phyloP scores from a whole-genome alignment of 2,329 filamentous ascomycete species.

The Fusarium odoratissimum region DNA sequence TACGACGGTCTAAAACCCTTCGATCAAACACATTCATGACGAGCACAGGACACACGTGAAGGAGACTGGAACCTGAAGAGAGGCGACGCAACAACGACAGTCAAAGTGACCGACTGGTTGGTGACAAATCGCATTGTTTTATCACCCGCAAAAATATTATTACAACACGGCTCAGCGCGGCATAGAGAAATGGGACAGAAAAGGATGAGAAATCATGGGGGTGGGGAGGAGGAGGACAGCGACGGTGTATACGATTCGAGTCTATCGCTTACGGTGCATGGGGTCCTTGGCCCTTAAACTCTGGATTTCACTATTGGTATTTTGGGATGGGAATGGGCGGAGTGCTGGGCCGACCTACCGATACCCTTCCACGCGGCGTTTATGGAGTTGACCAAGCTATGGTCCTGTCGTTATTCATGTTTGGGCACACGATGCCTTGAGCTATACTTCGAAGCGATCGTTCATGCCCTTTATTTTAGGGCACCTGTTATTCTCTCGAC shows the following conservation, averaged over 20 bases:
- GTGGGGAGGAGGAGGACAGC: constrained; percentile 26
- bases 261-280: constrained; percentile 45
- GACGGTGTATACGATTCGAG: constrained; percentile 48
- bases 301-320: constrained; percentile 33
- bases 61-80: constrained; percentile 5
- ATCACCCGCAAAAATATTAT: constrained; percentile 42
- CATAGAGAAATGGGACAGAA: constrained; percentile 47
- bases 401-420: constrained; percentile 27
- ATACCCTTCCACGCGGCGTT: constrained; percentile 47
- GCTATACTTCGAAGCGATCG: constrained; percentile 42
- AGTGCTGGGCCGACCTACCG: constrained; percentile 42
- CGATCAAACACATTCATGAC: constrained; percentile 20
- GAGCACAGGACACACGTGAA: background rate
- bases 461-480: constrained; percentile 14
- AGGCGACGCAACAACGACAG: constrained; percentile 7
- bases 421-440: constrained; percentile 18
- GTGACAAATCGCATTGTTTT: constrained; percentile 35
- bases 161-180: constrained; percentile 42
- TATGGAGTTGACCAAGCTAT: constrained; percentile 34
- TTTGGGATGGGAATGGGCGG: constrained; percentile 36
- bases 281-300: constrained; percentile 30
- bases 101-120: constrained; percentile 21
- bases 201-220: constrained; percentile 38
- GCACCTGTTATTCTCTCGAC: constrained; percentile 15
- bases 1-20: background rate